A percentile compares a stretch with the other conserved stretches of the same genome.
phyloP scores from a whole-genome alignment of 73 alveolate genomes.

The Paraurostyla sp. region DNA sequence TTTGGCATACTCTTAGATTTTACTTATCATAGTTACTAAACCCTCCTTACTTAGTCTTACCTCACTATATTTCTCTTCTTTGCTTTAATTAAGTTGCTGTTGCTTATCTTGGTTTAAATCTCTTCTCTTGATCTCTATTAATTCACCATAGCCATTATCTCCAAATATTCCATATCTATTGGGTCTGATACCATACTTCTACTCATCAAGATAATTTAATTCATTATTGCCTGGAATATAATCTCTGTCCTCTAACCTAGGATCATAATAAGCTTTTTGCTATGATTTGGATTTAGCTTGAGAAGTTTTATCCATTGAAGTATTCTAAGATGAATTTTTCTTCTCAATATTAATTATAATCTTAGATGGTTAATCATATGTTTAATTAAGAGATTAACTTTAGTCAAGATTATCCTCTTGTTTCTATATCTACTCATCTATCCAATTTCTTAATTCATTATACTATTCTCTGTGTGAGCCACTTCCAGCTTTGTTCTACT shows the following conservation, averaged over 20 bases:
- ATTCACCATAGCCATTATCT: slow-evolving; percentile 50
- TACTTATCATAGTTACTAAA: neutral
- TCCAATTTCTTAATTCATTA: slow-evolving; percentile 27
- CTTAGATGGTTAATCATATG: neutral
- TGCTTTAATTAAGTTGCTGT: neutral
- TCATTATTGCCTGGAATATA: slow-evolving; percentile 47
- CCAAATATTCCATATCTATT: slow-evolving; percentile 43
- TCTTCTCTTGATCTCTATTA: neutral
- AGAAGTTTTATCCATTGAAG: too few relatives aligned
- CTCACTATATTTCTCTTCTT: neutral
- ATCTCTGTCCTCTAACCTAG: neutral
- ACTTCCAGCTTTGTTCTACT: neutral
- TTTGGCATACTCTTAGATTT: neutral
- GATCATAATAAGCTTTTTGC: neutral
- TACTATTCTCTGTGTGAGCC: neutral
- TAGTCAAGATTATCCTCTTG: neutral
- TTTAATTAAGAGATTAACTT: neutral
- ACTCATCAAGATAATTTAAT: neutral
- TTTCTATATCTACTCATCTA: slow-evolving; percentile 9
- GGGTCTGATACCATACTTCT: slow-evolving; percentile 41
- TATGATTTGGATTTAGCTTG: neutral
- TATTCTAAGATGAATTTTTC: neutral
- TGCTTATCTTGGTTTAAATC: neutral
- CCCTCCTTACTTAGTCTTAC: slow-evolving; percentile 8
- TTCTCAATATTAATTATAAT: neutral